These are phyloP conservation scores for Tetrastigma voinierianum DNA, from an alignment of 164 flowering plant species.

Conservation along the genomic window DNA sequence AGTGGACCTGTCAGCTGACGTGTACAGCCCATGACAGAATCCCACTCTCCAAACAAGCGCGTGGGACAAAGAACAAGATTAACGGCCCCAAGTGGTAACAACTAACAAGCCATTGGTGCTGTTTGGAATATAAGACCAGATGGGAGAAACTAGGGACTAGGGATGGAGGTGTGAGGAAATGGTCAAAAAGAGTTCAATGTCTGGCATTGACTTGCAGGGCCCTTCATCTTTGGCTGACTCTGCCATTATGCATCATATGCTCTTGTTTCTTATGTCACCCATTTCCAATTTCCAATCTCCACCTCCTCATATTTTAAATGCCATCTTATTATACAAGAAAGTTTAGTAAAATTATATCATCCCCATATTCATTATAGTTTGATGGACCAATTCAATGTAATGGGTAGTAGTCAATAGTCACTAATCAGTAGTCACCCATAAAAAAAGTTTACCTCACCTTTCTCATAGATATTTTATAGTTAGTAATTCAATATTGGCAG, in stretches of 20 bases:
- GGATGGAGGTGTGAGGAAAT: slow-evolving; percentile 3
- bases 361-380: no score
- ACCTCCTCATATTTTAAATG: no score
- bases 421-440: no score
- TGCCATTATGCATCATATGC: neutral
- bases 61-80: neutral
- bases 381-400: no score
- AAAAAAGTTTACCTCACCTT: no score
- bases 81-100: slow-evolving; percentile 11
- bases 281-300: neutral
- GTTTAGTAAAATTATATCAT: no score
- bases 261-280: neutral
- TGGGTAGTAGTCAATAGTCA: no score
- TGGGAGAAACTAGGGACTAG: slow-evolving; percentile 4
- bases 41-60: slow-evolving; percentile 1
- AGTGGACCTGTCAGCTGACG: neutral
- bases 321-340: no score
- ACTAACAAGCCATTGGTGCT: slow-evolving; percentile 20
- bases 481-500: no score
- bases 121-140: slow-evolving; percentile 26
- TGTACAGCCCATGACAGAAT: no score
- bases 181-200: slow-evolving; percentile 10
- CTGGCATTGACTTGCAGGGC: slow-evolving; percentile 23
- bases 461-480: no score
- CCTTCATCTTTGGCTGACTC: slow-evolving; percentile 1